Base-by-base conservation (phyloP, 2,329 filamentous ascomycete genomes). In the Leptographium procerum region DNA sequence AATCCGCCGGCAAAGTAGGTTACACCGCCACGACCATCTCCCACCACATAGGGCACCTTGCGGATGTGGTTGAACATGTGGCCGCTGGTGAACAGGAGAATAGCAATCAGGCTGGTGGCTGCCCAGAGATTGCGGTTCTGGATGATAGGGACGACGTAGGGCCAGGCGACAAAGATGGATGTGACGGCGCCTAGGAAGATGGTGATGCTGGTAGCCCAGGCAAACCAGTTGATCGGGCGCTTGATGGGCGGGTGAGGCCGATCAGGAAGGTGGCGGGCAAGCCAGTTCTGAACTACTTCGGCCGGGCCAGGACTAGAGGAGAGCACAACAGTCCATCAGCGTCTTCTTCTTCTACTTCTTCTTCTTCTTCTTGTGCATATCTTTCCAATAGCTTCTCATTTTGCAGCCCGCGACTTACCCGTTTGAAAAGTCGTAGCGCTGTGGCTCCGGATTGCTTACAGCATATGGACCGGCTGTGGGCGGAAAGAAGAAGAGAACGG, bases 31-130 rank as follows among this genome's bases (percentile, higher is more conserved):
- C 82, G 84, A 43, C 90, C 89, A 69, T 97, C 85, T 48, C 87
- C 88, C 48, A 85, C 80, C 34, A 97, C 90, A 66, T 99, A 99
- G 3, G 94, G 94, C 3, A 95, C 89, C 71, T 94, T 92, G 66
- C 95, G 84, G 69, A 99, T 99, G 69, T 96, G 91, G 73, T 97
- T 99, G 81, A 95, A 99, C 95, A 99, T 99, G 74, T 97, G 91
- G 45, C 94, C 95, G 66, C 88, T 94, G 52, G 88, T 96, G 75
- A 97, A 99, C 59, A 96, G 78, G 48, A 99, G 81, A 62, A 99
- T 91, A 16, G 85, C 79, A 67, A 97, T 91, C 65, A 99, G 77
- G 72, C 88, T 95, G 67, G 95, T 73, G 26, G 88, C 89, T 28
- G 92, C 91, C 94, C 94, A 99, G 22, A 97, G 75, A 67, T 95